phyloP scores from a whole-genome alignment of 768 basidiomycete genomes.

The Coprinopsis cinerea region DNA sequence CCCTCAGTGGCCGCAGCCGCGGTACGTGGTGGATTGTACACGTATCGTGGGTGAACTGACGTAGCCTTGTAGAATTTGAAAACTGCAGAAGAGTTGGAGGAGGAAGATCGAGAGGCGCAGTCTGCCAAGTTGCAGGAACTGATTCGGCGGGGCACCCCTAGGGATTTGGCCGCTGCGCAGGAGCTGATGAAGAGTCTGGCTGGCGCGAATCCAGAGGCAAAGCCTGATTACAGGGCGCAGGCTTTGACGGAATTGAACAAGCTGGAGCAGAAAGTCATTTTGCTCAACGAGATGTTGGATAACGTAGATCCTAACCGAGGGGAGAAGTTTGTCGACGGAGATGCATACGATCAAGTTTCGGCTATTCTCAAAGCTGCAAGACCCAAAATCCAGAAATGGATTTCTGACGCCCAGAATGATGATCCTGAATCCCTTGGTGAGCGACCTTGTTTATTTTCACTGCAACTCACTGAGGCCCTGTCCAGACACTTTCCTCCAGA shows the following conservation, averaged over 20 bases:
- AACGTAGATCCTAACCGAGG: conserved; percentile 70
- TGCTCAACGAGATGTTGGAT: conserved; percentile 97
- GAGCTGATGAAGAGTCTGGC: conserved; percentile 95
- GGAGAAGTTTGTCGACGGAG: conserved; percentile 81
- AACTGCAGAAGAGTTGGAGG: conserved; percentile 92
- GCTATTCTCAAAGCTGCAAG: conserved; percentile 72
- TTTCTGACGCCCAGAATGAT: conserved; percentile 85
- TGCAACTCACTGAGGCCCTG: conserved; percentile 2
- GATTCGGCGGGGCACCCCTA: conserved; percentile 90
- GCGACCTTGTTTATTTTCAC: conserved; percentile 13
- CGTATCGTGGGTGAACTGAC: not conserved
- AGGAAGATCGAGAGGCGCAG: conserved; percentile 91
- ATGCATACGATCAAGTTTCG: conserved; percentile 96
- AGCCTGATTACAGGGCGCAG: conserved; percentile 90
- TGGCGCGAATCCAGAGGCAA: conserved; percentile 91
- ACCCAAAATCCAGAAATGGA: conserved; percentile 97
- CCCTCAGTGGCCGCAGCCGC: conserved; percentile 32
- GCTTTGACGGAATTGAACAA: conserved; percentile 88
- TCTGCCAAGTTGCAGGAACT: conserved; percentile 98
- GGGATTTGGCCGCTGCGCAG: conserved; percentile 92
- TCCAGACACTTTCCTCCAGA: conserved; percentile 86
- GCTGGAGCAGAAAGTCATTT: conserved; percentile 88
- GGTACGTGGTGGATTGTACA: conserved; percentile 25
- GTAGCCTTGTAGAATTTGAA: conserved; percentile 65
- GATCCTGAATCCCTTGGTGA: conserved; percentile 87